Evolutionary conservation across 2,329 filamentous ascomycete genomes (phyloP).

Genomic region (Lecanicillium sp.): DNA sequence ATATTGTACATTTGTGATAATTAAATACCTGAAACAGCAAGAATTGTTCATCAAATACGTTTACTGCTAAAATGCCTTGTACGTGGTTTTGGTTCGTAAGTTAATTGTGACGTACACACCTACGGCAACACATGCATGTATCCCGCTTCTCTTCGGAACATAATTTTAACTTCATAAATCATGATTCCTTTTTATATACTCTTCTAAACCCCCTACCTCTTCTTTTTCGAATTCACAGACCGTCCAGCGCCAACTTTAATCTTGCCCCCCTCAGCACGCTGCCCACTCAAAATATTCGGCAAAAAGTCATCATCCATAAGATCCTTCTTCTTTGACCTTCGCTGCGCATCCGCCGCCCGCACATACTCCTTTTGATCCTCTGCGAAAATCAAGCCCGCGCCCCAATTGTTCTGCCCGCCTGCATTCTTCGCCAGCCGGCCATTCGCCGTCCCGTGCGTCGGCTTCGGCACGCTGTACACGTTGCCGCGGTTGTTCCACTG

Average conservation of each 20-base stretch:
- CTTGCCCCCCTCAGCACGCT: constrained; percentile 57
- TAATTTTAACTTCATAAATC: too few relatives aligned
- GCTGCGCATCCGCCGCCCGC: constrained; percentile 53
- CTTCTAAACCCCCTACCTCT: constrained; percentile 28
- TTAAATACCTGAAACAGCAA: too few relatives aligned
- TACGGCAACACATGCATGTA: too few relatives aligned
- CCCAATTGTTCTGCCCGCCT: constrained; percentile 84
- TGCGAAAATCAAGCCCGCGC: constrained; percentile 70
- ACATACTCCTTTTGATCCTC: constrained; percentile 95
- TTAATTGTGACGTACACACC: too few relatives aligned
- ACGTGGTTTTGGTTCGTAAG: too few relatives aligned
- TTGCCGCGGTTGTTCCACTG: constrained; percentile 94
- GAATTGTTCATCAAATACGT: too few relatives aligned
- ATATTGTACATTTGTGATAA: too few relatives aligned
- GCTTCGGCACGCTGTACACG: constrained; percentile 87
- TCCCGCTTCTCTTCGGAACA: too few relatives aligned
- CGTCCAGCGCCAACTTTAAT: constrained; percentile 77
- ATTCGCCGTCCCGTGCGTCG: constrained; percentile 69
- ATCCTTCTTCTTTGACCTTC: constrained; percentile 63
- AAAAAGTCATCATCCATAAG: constrained; percentile 94
- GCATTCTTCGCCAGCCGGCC: constrained; percentile 61
- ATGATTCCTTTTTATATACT: too few relatives aligned
- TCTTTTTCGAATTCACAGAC: constrained; percentile 74
- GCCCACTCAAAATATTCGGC: constrained; percentile 74
- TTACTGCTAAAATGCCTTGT: too few relatives aligned